Conservation (phyloP, 2,329 filamentous ascomycete species). For the Colletotrichum sp. region DNA sequence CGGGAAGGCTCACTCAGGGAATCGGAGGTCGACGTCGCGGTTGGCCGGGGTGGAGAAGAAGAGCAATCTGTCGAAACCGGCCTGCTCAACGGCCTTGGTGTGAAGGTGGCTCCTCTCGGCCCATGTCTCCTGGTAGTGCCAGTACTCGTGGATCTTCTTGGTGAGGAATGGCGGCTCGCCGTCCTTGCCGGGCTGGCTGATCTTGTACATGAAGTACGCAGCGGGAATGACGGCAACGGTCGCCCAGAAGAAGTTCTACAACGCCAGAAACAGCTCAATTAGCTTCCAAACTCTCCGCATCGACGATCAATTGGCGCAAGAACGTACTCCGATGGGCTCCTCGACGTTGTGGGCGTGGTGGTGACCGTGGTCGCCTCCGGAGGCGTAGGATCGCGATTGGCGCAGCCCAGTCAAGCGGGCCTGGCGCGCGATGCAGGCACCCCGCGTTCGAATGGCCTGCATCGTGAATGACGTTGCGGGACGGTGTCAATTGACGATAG, state of each 20-base stretch:
- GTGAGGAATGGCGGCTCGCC: conserved; percentile 54
- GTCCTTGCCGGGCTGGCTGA: conserved; percentile 53
- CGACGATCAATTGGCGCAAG: background rate
- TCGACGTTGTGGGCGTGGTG: conserved; percentile 50
- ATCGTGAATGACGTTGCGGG: conserved; percentile 29
- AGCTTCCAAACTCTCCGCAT: background rate
- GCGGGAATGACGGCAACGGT: conserved; percentile 50
- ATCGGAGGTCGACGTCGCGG: conserved; percentile 58
- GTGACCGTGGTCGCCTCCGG: conserved; percentile 52
- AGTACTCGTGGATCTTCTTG: conserved; percentile 51
- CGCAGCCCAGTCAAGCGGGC: conserved; percentile 35
- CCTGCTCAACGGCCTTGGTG: conserved; percentile 59
- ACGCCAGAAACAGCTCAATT: background rate
- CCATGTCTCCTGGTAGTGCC: conserved; percentile 54
- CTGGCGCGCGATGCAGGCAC: conserved; percentile 41
- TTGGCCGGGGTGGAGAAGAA: conserved; percentile 47
- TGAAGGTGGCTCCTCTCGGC: conserved; percentile 58
- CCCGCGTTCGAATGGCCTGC: conserved; percentile 41
- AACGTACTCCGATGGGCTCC: conserved; percentile 63
- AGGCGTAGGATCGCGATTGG: conserved; percentile 57
- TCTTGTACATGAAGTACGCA: conserved; percentile 50
- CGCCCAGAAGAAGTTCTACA: conserved; percentile 45
- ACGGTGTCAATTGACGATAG: conserved; percentile 18
- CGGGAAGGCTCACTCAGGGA: conserved; percentile 57
- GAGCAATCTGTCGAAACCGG: conserved; percentile 62